Percentiles rank a stretch among this genome's conserved stretches.
phyloP scores from a whole-genome alignment of 2,329 filamentous ascomycete species.

The Juglanconis oblonga region DNA sequence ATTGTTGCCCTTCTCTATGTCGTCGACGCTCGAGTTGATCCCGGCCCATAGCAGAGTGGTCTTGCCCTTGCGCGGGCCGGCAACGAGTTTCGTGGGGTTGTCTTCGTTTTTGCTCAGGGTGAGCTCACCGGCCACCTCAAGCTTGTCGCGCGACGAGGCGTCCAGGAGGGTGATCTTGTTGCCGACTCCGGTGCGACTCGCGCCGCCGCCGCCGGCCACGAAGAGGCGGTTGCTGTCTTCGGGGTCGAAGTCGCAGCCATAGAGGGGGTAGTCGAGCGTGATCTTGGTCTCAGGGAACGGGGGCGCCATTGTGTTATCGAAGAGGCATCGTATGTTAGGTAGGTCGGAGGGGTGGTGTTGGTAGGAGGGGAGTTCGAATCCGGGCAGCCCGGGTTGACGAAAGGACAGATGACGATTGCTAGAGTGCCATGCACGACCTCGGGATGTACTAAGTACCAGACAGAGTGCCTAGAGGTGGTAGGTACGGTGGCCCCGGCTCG shows the following conservation, averaged over 20 bases:
- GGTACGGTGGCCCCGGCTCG: too few relatives aligned
- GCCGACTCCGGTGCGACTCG: slow-evolving; percentile 74
- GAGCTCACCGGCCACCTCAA: slow-evolving; percentile 67
- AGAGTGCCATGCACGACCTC: too few relatives aligned
- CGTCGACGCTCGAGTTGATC: slow-evolving; percentile 75
- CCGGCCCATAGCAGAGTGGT: slow-evolving; percentile 65
- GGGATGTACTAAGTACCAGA: too few relatives aligned
- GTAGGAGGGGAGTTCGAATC: not conserved
- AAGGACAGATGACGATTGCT: slow-evolving; percentile 3
- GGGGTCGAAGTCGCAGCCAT: slow-evolving; percentile 84
- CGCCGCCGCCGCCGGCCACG: slow-evolving; percentile 84
- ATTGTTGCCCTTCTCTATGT: slow-evolving; percentile 74
- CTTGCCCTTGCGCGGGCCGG: slow-evolving; percentile 59
- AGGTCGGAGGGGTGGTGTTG: not conserved
- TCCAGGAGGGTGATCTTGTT: slow-evolving; percentile 83
- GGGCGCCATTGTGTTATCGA: slow-evolving; percentile 23
- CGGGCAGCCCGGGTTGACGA: not conserved
- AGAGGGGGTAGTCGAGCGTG: slow-evolving; percentile 78
- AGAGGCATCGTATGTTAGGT: slow-evolving; percentile 1
- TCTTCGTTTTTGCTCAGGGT: slow-evolving; percentile 83
- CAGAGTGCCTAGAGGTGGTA: too few relatives aligned
- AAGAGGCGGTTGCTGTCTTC: slow-evolving; percentile 72
- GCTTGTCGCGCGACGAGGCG: slow-evolving; percentile 59
- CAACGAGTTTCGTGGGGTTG: slow-evolving; percentile 78
- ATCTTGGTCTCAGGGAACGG: slow-evolving; percentile 54